Percentiles rank a stretch among this genome's conserved stretches.
Conservation (phyloP, 106 monocot genomes). For the Dactylorhiza incarnata region DNA sequence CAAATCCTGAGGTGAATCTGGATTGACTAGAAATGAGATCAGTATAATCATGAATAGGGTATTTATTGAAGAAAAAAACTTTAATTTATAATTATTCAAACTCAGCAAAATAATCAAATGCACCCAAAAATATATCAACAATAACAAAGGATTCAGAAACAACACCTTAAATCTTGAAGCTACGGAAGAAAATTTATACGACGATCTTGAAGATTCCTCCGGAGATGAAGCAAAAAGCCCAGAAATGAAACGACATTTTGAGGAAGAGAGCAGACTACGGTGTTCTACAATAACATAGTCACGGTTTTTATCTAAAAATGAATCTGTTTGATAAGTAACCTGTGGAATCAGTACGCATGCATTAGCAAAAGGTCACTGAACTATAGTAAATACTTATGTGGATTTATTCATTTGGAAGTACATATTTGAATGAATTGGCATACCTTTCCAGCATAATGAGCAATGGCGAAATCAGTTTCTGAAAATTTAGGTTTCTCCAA, state of each 20-base stretch:
- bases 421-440: constrained; percentile 1
- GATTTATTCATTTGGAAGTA: neutral
- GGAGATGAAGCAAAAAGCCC: constrained; percentile 62
- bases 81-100: too few relatives aligned
- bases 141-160: neutral
- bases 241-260: constrained; percentile 71
- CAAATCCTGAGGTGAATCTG: too few relatives aligned
- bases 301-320: constrained; percentile 93
- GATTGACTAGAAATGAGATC: too few relatives aligned
- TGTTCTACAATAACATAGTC: constrained; percentile 88
- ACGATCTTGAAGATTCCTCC: constrained; percentile 87
- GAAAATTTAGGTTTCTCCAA: constrained; percentile 83
- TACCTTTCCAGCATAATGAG: constrained; percentile 98
- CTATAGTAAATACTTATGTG: neutral
- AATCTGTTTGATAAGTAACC: constrained; percentile 86
- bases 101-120: too few relatives aligned
- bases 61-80: too few relatives aligned
- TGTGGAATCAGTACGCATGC: constrained; percentile 18
- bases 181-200: constrained; percentile 96
- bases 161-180: constrained; percentile 94
- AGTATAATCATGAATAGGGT: too few relatives aligned
- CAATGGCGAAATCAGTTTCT: constrained; percentile 84
- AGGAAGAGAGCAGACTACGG: constrained; percentile 81
- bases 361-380: neutral
- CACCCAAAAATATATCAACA: neutral